These are phyloP conservation scores for Ormosia emarginata DNA, from an alignment of 306 rosid species.

Conservation along the genomic window DNA sequence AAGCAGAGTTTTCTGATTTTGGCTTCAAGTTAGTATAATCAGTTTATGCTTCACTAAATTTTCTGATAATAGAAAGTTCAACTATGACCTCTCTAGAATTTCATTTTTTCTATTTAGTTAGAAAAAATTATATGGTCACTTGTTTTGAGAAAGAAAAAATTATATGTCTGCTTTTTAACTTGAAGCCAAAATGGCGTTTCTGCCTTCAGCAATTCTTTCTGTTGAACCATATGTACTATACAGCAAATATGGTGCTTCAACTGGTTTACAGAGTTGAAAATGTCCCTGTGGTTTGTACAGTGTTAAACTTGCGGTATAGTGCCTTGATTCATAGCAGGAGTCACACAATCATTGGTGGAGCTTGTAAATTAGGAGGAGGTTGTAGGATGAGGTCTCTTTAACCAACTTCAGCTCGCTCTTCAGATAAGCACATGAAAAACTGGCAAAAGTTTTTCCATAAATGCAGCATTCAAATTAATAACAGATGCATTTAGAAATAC, in stretches of 20 bases:
- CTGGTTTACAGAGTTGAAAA: background rate
- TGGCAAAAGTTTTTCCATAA: too few relatives aligned
- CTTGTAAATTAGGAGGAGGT: conserved; percentile 58
- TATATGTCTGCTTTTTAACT: background rate
- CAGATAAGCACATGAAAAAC: conserved; percentile 17
- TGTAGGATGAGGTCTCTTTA: conserved; percentile 55
- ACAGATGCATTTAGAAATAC: too few relatives aligned
- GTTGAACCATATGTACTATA: background rate
- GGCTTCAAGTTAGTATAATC: conserved; percentile 23
- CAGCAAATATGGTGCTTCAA: background rate
- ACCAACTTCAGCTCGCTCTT: conserved; percentile 69
- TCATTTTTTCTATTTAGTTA: background rate
- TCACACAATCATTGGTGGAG: too few relatives aligned
- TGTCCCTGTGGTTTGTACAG: background rate
- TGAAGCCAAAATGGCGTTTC: background rate
- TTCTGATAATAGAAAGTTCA: background rate
- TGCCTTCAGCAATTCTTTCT: background rate
- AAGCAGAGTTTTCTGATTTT: background rate
- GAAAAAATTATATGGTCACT: background rate
- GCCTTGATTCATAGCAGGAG: too few relatives aligned
- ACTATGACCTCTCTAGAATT: background rate
- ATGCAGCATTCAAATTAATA: too few relatives aligned
- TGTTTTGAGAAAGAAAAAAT: background rate
- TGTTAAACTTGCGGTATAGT: too few relatives aligned
- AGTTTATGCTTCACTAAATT: background rate